Evolutionary conservation across 805 yeast species (phyloP), one percentile per base, ranked within the genome.

Genomic region (Citeromyces matritensis): DNA sequence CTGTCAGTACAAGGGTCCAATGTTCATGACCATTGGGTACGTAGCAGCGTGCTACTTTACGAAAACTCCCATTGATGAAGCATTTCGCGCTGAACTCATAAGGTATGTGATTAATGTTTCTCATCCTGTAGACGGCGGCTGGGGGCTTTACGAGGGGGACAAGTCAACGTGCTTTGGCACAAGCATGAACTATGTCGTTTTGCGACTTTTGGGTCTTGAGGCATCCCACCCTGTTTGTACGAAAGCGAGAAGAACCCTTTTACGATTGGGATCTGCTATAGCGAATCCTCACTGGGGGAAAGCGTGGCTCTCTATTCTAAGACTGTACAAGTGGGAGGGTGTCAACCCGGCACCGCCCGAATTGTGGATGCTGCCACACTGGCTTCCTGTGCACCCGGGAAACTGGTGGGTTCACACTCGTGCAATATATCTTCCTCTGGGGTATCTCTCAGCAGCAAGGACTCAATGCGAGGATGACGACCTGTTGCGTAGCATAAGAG

Each of bases 381-480:
- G 62, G 30, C 44, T 78, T 2, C 94, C 95, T 0, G 60, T 85
- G 26, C 97, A 91, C 47, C 98, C 99, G 1, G 93, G 86, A 24
- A 69, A 82, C 47, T 91, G 97, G 98, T 91, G 99, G 99, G 95
- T 88, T 14, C 99, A 91, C 47, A 86, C 96, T 0, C 63, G 99
- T 35, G 94, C 91, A 1, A 82, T 91, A 14, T 91, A 86, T 44
- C 51, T 81, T 23, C 86, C 97, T 0, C 57, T 88, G 43, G 88
- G 95, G 11, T 91, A 88, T 49, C 49, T 91, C 6, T 71, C 79
- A 9, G 58, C 81, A 30, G 61, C 65, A 21, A 56, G 57, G 34
- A 58, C 64, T 24, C 57, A 63, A 33, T 76, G 84, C 43, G 68
- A 63, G 5, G 42, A 78, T 33, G 78, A 72, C 38, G 78, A 81